Evolutionary conservation across 495 filamentous ascomycete genomes (phyloP).

Genomic region (Usnea hakonensis): DNA sequence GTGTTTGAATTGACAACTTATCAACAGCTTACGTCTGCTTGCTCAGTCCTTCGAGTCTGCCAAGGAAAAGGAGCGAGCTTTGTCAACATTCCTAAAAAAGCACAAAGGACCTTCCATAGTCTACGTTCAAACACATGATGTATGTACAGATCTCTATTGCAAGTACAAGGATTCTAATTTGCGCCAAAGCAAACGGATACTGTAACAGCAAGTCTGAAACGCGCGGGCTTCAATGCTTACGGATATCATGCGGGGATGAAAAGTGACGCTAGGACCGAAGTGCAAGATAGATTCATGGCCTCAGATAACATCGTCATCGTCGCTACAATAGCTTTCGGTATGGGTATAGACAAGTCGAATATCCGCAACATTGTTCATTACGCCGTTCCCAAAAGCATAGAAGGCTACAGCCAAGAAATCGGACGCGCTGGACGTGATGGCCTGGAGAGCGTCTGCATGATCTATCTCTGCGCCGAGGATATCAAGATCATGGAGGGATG

Average conservation of each 20-base stretch:
- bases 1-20: not conserved
- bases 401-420: constrained; percentile 54
- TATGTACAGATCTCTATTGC: not conserved
- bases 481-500: constrained; percentile 47
- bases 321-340: constrained; percentile 54
- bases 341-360: constrained; percentile 52
- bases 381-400: constrained; percentile 45
- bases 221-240: constrained; percentile 34
- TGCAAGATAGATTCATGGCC: constrained; percentile 50
- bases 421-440: constrained; percentile 52
- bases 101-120: constrained; percentile 48
- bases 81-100: constrained; percentile 40
- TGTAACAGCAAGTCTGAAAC: constrained; percentile 32
- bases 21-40: constrained; percentile 34
- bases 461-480: constrained; percentile 46
- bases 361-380: constrained; percentile 54
- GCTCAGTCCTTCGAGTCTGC: constrained; percentile 38
- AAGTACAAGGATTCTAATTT: not conserved
- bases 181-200: constrained; percentile 34
- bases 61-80: constrained; percentile 35
- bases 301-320: constrained; percentile 41
- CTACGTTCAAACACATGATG: constrained; percentile 45
- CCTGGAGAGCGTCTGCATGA: constrained; percentile 42
- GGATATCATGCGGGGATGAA: constrained; percentile 49
- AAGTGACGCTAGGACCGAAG: constrained; percentile 30